Evolutionary conservation across 306 rosid species (phyloP).

Genomic region (Dalbergia cultrata): DNA sequence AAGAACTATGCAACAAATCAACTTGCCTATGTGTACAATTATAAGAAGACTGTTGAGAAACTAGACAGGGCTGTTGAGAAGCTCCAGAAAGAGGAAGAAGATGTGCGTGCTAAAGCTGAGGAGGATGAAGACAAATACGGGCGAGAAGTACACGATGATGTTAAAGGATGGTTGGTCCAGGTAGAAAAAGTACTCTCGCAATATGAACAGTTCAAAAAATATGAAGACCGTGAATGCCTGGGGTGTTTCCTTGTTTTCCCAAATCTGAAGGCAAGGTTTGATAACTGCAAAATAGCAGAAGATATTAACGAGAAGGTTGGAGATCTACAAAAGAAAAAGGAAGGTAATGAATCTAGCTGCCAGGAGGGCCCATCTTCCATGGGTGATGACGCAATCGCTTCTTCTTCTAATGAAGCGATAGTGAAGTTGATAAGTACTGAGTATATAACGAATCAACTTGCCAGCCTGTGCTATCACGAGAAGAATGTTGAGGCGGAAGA

Average conservation of each 20-base stretch:
- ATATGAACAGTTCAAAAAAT: background rate
- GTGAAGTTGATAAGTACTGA: no score
- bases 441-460: no score
- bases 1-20: background rate
- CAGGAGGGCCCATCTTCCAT: no score
- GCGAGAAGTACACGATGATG: background rate
- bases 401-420: no score
- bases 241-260: background rate
- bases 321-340: background rate
- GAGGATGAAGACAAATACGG: background rate
- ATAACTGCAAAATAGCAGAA: background rate
- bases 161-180: background rate
- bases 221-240: no score
- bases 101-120: background rate
- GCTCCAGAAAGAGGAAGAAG: background rate
- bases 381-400: no score
- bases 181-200: background rate
- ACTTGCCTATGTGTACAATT: background rate
- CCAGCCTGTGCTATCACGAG: no score
- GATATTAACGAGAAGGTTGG: background rate
- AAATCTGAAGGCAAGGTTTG: background rate
- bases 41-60: background rate
- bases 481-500: no score
- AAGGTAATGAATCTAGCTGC: no score
- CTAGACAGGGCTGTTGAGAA: background rate